Percentiles rank a stretch among this genome's conserved stretches.
These are phyloP conservation scores for Ambrosiella xylebori DNA, from an alignment of 2,329 filamentous ascomycete genomes.

Conservation along the genomic window DNA sequence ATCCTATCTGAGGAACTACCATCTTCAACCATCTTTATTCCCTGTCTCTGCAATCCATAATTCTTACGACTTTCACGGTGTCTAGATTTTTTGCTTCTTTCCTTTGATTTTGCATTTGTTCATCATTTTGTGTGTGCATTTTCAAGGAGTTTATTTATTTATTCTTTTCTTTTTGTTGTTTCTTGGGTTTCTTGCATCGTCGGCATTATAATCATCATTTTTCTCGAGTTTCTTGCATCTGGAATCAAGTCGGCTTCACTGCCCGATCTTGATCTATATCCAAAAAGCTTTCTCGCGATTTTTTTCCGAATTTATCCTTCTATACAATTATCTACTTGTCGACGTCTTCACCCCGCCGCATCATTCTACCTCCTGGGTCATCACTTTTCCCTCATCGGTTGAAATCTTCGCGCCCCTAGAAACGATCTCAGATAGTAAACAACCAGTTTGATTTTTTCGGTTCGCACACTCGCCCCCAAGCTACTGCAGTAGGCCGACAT, in stretches of 20 bases:
- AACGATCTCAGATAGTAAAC: conserved; percentile 3
- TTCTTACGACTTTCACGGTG: conserved; percentile 1
- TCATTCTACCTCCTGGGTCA: neutral
- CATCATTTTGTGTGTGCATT: conserved; percentile 9
- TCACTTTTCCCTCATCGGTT: neutral
- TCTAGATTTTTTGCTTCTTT: conserved; percentile 1
- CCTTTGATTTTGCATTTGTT: conserved; percentile 6
- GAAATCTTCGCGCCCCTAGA: neutral
- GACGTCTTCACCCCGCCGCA: neutral
- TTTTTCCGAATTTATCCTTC: neutral
- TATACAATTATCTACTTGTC: neutral
- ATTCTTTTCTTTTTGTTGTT: conserved; percentile 3
- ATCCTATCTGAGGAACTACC: neutral
- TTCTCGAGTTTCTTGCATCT: neutral
- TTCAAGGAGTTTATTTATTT: conserved; percentile 7
- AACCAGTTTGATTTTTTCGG: neutral
- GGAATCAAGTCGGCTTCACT: neutral
- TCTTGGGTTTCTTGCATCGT: neutral
- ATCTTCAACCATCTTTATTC: conserved; percentile 1
- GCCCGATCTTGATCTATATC: neutral
- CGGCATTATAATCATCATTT: conserved; percentile 3
- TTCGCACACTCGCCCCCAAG: neutral
- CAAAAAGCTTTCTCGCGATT: neutral
- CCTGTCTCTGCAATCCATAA: neutral
- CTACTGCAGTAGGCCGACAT: neutral